A percentile compares a stretch with the other conserved stretches of the same genome.
phyloP scores from a whole-genome alignment of 2,329 filamentous ascomycete species.

The Colletotrichum truncatum region DNA sequence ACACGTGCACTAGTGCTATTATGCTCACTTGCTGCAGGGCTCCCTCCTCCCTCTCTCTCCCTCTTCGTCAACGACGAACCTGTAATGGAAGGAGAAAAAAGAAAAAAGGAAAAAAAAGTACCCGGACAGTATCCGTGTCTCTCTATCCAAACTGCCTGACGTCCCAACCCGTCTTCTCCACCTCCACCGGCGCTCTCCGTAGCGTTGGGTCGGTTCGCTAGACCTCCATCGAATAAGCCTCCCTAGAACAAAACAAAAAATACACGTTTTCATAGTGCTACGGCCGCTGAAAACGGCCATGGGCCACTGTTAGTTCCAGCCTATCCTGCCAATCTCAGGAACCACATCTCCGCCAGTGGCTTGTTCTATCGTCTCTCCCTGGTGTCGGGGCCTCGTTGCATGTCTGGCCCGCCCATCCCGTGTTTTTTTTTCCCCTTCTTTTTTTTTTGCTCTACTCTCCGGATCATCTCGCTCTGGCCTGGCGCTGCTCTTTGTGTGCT shows the following conservation, averaged over 20 bases:
- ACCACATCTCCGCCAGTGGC: background rate
- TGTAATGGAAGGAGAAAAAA: no score
- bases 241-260: background rate
- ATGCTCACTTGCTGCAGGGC: no score
- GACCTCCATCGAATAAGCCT: background rate
- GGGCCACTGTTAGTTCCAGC: slow-evolving; percentile 2
- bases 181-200: slow-evolving; percentile 6
- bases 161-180: background rate
- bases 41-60: background rate
- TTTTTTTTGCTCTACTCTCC: background rate
- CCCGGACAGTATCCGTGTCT: no score
- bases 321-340: background rate
- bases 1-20: no score
- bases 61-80: no score
- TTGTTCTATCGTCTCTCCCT: background rate
- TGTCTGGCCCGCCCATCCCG: no score
- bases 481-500: background rate
- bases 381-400: background rate
- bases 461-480: background rate
- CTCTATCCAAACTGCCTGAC: background rate
- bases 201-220: background rate
- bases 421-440: no score
- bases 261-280: background rate
- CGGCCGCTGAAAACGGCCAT: slow-evolving; percentile 10
- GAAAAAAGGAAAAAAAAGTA: no score